A percentile compares a stretch with the other conserved stretches of the same genome.
phyloP scores from a whole-genome alignment of 2,329 filamentous ascomycete species.

The Arthroderma sp. region DNA sequence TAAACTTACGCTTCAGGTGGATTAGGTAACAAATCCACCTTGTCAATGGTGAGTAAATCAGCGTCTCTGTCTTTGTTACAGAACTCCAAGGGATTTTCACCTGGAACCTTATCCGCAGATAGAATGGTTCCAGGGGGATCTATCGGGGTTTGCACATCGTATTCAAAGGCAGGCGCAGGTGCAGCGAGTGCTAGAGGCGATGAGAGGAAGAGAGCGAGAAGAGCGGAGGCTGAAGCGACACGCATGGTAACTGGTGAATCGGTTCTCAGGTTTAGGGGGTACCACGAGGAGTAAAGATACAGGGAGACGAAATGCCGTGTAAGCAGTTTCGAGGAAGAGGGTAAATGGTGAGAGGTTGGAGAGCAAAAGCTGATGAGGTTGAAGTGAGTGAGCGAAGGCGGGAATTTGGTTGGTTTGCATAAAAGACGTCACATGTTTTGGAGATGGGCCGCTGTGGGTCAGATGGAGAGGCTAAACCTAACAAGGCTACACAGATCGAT shows the following conservation, averaged over 20 bases:
- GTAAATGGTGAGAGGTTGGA: too few species aligned
- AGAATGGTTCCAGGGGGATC: conserved; percentile 38
- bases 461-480: too few species aligned
- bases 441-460: too few species aligned
- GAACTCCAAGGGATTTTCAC: conserved; percentile 72
- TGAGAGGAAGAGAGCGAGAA: conserved; percentile 31
- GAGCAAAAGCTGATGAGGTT: too few species aligned
- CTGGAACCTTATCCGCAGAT: conserved; percentile 47
- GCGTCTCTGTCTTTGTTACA: conserved; percentile 52
- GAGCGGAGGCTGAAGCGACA: conserved; percentile 12
- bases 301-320: too few species aligned
- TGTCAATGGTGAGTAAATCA: conserved; percentile 63
- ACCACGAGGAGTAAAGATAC: too few species aligned
- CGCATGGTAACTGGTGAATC: not conserved
- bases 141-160: conserved; percentile 37
- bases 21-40: conserved; percentile 72
- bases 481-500: too few species aligned
- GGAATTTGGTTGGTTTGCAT: too few species aligned
- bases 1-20: conserved; percentile 67
- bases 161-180: conserved; percentile 33
- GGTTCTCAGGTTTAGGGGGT: too few species aligned
- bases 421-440: too few species aligned
- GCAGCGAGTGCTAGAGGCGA: conserved; percentile 33
- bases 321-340: too few species aligned
- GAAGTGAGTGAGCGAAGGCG: too few species aligned